Evolutionary conservation across 352 stramenopile genomes (phyloP).

Genomic region (Phytophthora nicotianae): DNA sequence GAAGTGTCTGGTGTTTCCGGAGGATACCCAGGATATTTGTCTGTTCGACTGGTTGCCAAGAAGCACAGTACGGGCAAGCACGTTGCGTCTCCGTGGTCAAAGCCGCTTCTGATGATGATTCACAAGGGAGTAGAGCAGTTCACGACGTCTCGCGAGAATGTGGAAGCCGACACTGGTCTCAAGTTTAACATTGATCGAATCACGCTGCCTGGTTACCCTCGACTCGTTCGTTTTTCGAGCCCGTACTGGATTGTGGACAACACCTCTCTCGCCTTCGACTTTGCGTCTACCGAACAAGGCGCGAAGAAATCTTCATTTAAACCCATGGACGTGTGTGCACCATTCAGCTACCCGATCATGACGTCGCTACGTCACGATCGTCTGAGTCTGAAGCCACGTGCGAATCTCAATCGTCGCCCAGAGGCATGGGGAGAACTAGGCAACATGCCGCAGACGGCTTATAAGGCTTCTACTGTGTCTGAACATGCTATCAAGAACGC

Average conservation of each 20-base stretch:
- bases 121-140: constrained; percentile 77
- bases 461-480: constrained; percentile 49
- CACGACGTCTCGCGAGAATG: constrained; percentile 61
- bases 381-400: constrained; percentile 71
- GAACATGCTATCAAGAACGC: constrained; percentile 70
- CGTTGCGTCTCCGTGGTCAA: constrained; percentile 69
- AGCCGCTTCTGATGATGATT: constrained; percentile 86
- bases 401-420: constrained; percentile 51
- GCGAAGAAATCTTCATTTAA: constrained; percentile 55
- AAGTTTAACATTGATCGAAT: constrained; percentile 79
- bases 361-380: constrained; percentile 61
- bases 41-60: constrained; percentile 59
- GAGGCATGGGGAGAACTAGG: constrained; percentile 63
- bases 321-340: constrained; percentile 43
- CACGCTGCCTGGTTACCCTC: constrained; percentile 66
- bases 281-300: constrained; percentile 60
- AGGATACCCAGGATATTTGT: constrained; percentile 74
- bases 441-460: constrained; percentile 57
- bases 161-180: constrained; percentile 56
- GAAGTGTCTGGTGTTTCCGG: constrained; percentile 81
- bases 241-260: constrained; percentile 90
- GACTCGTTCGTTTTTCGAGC: constrained; percentile 81
- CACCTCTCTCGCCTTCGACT: constrained; percentile 69
- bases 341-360: constrained; percentile 75
- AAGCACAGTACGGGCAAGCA: constrained; percentile 40